Evolutionary conservation across 179 eudicot species (phyloP), one percentile per base, ranked within the genome.

Genomic region (Amaranthus tricolor): DNA sequence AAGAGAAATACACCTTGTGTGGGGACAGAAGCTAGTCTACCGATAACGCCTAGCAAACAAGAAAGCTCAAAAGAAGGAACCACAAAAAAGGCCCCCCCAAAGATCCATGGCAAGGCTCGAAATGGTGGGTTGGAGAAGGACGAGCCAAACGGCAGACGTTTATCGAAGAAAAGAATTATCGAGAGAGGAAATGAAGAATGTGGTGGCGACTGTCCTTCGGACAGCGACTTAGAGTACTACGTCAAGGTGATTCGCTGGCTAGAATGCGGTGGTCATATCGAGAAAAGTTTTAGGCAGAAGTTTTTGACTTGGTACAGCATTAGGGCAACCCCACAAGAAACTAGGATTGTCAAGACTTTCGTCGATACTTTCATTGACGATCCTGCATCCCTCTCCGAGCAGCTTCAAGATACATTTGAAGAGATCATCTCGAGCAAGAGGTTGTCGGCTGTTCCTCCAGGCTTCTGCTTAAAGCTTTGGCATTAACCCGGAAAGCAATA

Each of bases 291-390:
- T 77, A 84, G 99, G 75, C 88, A 88, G 79, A 93, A 90, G 50
- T 89, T 95, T 74, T 73, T 95, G 76, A 95, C 99, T 11, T 95
- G 97, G 99, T 93, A 90, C 72, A 84, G 95, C 81, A 77, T 93
- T 76, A 90, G 92, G 72, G 99, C 99, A 59, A 87, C 88, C 11
- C 82, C 91, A 21, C 90, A 85, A 54, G 97, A 93, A 80, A 78
- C 80, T 21, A 88, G 90, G 62, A 84, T 91, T 10, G 98, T 91
- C 16, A 93, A 88, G 86, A 95, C 84, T 5, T 92, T 92, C 57
- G 84, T 95, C 0, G 93, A 93, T 76, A 85, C 91, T 6, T 79
- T 95, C 1, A 81, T 85, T 20, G 93, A 89, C 17, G 97, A 95
- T 75, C 93, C 95, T 2, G 83, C 76, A 14, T 87, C 85, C 0